A percentile compares a stretch with the other conserved stretches of the same genome.
phyloP scores from a whole-genome alignment of 805 yeast genomes.

The Lachancea quebecensis region DNA sequence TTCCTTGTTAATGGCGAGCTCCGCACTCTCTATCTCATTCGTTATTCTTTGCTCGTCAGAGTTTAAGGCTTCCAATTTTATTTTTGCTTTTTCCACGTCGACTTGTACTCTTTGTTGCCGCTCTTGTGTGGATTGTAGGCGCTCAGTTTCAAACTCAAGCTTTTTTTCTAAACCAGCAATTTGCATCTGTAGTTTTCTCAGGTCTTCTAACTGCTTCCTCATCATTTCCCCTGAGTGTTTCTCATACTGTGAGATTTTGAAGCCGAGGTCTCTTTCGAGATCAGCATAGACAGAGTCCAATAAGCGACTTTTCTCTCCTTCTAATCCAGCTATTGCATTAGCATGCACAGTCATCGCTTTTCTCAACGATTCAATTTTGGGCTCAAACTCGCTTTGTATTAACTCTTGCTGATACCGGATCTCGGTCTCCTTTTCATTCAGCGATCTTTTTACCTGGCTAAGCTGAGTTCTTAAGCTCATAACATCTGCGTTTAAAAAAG shows the following conservation, averaged over 20 bases:
- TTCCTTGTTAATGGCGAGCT: conserved; percentile 36
- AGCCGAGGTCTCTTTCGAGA: conserved; percentile 51
- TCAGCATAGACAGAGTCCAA: conserved; percentile 42
- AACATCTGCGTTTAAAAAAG: conserved; percentile 40
- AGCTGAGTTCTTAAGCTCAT: conserved; percentile 41
- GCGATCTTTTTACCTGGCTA: conserved; percentile 37
- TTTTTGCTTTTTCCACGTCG: conserved; percentile 35
- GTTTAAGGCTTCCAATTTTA: conserved; percentile 29
- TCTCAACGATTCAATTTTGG: conserved; percentile 21
- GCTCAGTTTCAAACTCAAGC: conserved; percentile 56
- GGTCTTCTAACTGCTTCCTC: conserved; percentile 52
- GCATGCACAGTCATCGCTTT: conserved; percentile 19
- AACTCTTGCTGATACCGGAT: conserved; percentile 40
- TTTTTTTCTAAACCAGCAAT: conserved; percentile 55
- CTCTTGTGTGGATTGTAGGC: conserved; percentile 48
- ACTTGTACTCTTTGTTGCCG: conserved; percentile 35
- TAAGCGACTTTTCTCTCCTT: conserved; percentile 29
- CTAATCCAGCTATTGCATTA: conserved; percentile 24
- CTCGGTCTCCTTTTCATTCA: conserved; percentile 44
- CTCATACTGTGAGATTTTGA: conserved; percentile 65
- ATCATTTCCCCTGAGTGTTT: conserved; percentile 51
- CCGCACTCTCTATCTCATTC: conserved; percentile 33
- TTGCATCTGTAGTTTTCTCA: conserved; percentile 54
- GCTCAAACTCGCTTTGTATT: conserved; percentile 25
- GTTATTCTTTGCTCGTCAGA: conserved; percentile 30